phyloP scores from a whole-genome alignment of 495 filamentous ascomycete species.

The Xylaria flabelliformis region DNA sequence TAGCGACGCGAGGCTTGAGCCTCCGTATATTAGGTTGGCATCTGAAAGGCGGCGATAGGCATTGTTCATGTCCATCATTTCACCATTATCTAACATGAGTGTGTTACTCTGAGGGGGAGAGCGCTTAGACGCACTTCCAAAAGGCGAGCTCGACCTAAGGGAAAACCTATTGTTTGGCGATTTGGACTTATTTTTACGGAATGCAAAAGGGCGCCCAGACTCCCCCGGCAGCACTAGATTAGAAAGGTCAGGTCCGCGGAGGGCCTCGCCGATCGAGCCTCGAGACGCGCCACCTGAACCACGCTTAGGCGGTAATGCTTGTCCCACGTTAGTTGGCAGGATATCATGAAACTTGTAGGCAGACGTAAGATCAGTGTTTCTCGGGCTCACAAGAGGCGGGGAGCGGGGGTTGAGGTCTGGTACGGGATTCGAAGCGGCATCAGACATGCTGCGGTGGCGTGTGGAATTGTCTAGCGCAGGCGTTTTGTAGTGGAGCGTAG shows the following conservation, averaged over 20 bases:
- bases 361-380: slow-evolving; percentile 49
- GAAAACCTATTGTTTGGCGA: slow-evolving; percentile 63
- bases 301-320: slow-evolving; percentile 47
- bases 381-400: slow-evolving; percentile 32
- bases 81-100: slow-evolving; percentile 56
- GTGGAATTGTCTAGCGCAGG: slow-evolving; percentile 33
- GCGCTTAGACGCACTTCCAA: slow-evolving; percentile 49
- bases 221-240: slow-evolving; percentile 52
- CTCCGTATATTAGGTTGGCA: slow-evolving; percentile 62
- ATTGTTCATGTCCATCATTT: slow-evolving; percentile 62
- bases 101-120: slow-evolving; percentile 39
- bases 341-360: slow-evolving; percentile 62
- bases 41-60: slow-evolving; percentile 71
- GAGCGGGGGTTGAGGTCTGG: slow-evolving; percentile 45
- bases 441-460: slow-evolving; percentile 59
- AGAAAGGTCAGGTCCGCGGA: slow-evolving; percentile 53
- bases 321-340: slow-evolving; percentile 54
- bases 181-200: slow-evolving; percentile 64
- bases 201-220: slow-evolving; percentile 51
- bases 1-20: slow-evolving; percentile 61
- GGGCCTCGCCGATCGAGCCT: slow-evolving; percentile 57
- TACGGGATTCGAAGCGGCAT: slow-evolving; percentile 51
- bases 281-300: slow-evolving; percentile 49
- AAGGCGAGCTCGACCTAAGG: slow-evolving; percentile 66
- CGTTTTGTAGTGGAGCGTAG: slow-evolving; percentile 42